Evolutionary conservation across 257 asterid species (phyloP), one percentile per base, ranked within the genome.

Genomic region (Henckelia pumila): DNA sequence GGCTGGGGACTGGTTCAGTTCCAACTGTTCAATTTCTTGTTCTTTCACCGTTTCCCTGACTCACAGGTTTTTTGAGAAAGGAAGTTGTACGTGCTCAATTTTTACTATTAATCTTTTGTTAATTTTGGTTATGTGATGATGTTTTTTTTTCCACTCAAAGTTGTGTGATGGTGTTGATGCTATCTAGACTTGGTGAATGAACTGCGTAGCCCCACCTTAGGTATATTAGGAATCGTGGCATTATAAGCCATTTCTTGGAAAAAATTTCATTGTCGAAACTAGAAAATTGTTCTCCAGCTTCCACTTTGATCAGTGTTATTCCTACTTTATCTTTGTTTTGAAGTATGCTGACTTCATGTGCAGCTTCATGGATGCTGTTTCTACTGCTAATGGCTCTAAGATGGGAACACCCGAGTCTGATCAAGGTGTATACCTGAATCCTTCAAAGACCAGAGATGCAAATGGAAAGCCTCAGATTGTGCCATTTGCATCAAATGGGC

Each of bases 381-480:
- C 86, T 22, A 57, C 60, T 64, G 66, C 81, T 56, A 52, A 73
- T 53, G 78, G 63, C 74, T 69, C 68, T 69, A 55, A 55, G 53
- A 61, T 56, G 37, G 64, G 60, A 71, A 62, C 71, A 66, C 64
- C 76, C 0, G 83, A 30, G 59, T 69, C 77, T 19, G 86, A 72
- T 35, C 69, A 78, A 56, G 79, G 33, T 49, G 56, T 24, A 30
- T 77, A 53, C 25, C 55, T 20, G 49, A 78, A 70, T 67, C 66
- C 72, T 59, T 70, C 20, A n/a, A 79, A 76, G 73, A 69, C 74
- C 28, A 84, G 66, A 55, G 80, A 71, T 53, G 29, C 53, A 50
- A 88, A 75, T 56, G 96, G 82, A 56, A 77, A 71, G 66, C 61
- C 76, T 66, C 86, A 72, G 24, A 22, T 64, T 61, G 26, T 14